Base-by-base conservation (phyloP, 176 grass and related monocot species). In the Raddia guianensis region DNA sequence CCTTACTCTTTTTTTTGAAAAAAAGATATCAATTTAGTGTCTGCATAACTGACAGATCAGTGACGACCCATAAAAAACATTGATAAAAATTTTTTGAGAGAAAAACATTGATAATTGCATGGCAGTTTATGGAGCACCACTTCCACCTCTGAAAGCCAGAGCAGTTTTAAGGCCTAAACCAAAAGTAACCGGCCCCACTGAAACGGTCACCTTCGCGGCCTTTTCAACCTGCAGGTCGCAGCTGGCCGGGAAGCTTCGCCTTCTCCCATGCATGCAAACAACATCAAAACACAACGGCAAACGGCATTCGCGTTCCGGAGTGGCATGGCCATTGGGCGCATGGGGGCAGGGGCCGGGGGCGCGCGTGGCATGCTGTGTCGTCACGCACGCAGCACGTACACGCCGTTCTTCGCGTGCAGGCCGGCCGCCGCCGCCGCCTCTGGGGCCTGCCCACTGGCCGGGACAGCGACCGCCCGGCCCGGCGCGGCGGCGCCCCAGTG, bases 191-290 rank as follows among this genome's bases (percentile, higher is more conserved):
- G 49, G 14, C 47, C 51, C 64, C 12, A 2, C 12, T 43, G 16
- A 15, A 82, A 21, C 55, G 11, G 57, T 44, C 64, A 66, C 8
- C 13, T 66, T 11, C 2, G 60, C 40, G 5, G 27, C 18, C 49
- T 56, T 75, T 67, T 49, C 13, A n/a, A 16, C 15, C 0, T 49
- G 12, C 40, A 66, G n/a, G 18, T 52, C 13, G 9, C 27, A 51
- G 19, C 52, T 78, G 6, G n/a, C 27, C 27, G 27, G 27, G 66
- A 85, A 78, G 57, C 57, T 78, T 62, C 66, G 9, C 8, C 50
- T 71, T 0, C 5, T 16, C 19, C n/a, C n/a, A n/a, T n/a, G 64
- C 5, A 18, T 9, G 1, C 35, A 8, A 2, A 53, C 2, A 18
- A 48, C 5, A 19, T 0, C 14, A 53, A 53, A 53, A 2, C 3